These are phyloP conservation scores for Galerina sulciceps DNA, from an alignment of 768 basidiomycete species.

Conservation along the genomic window DNA sequence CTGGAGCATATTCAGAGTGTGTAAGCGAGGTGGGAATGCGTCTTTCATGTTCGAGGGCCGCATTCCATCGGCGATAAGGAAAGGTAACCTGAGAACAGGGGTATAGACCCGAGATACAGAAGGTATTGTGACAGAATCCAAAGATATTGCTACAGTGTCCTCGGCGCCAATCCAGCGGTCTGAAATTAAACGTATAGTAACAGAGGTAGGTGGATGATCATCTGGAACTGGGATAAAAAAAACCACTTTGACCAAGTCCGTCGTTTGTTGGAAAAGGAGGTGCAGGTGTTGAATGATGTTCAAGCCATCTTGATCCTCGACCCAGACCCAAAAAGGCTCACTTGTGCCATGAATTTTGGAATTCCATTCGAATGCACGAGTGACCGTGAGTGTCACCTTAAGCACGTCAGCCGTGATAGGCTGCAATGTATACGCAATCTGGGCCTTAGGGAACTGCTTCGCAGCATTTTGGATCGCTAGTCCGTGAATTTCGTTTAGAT, in stretches of 20 bases:
- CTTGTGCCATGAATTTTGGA: slow-evolving; percentile 69
- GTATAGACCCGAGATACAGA: slow-evolving; percentile 56
- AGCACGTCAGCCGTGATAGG: slow-evolving; percentile 88
- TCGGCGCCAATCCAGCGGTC: slow-evolving; percentile 96
- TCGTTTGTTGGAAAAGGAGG: slow-evolving; percentile 71
- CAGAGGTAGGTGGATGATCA: slow-evolving; percentile 58
- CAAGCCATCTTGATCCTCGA: slow-evolving; percentile 84
- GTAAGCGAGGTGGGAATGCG: slow-evolving; percentile 48
- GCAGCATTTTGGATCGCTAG: slow-evolving; percentile 78
- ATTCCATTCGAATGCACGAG: slow-evolving; percentile 81
- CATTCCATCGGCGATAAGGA: slow-evolving; percentile 51
- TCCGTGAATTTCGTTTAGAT: slow-evolving; percentile 87
- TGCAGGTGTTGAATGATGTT: slow-evolving; percentile 82
- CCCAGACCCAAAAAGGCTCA: slow-evolving; percentile 96
- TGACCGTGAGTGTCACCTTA: slow-evolving; percentile 68
- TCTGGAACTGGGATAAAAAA: slow-evolving; percentile 81
- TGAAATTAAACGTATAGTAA: slow-evolving; percentile 82
- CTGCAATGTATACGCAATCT: slow-evolving; percentile 68
- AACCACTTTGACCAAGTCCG: slow-evolving; percentile 61
- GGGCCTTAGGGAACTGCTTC: slow-evolving; percentile 79
- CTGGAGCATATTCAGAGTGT: slow-evolving; percentile 82
- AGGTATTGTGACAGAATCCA: slow-evolving; percentile 83
- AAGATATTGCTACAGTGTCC: slow-evolving; percentile 62
- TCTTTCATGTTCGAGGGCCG: slow-evolving; percentile 47
- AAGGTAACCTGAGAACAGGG: slow-evolving; percentile 72